Conservation (phyloP, 2,329 filamentous ascomycete genomes). For the Leptographium radiaticola region DNA sequence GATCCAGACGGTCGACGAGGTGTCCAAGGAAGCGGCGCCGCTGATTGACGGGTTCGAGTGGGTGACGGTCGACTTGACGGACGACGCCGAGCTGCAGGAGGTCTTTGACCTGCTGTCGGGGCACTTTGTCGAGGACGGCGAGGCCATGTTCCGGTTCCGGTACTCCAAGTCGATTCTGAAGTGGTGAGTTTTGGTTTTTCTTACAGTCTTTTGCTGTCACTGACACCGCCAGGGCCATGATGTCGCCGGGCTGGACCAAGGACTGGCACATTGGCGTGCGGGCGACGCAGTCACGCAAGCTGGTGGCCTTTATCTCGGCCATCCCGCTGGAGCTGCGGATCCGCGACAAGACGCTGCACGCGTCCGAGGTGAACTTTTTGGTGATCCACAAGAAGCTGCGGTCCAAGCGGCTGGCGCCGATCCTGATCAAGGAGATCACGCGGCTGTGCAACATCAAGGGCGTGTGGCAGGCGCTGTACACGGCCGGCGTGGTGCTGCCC, state of each 20-base stretch:
- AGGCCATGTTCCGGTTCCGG: slow-evolving; percentile 95
- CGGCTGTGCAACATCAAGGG: slow-evolving; percentile 76
- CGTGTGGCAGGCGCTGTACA: slow-evolving; percentile 93
- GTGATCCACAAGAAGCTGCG: slow-evolving; percentile 97
- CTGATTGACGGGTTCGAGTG: slow-evolving; percentile 83
- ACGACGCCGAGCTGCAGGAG: slow-evolving; percentile 70
- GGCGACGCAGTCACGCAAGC: slow-evolving; percentile 65
- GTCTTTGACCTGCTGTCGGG: slow-evolving; percentile 83
- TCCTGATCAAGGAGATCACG: slow-evolving; percentile 96
- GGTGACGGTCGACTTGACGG: slow-evolving; percentile 76
- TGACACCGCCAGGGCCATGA: slow-evolving; percentile 56
- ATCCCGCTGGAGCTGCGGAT: slow-evolving; percentile 77
- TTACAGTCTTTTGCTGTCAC: background rate
- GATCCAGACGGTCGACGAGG: slow-evolving; percentile 62
- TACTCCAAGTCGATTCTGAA: slow-evolving; percentile 82
- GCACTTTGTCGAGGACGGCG: slow-evolving; percentile 95
- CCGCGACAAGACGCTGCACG: slow-evolving; percentile 58
- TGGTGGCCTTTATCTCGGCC: slow-evolving; percentile 92
- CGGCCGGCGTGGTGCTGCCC: slow-evolving; percentile 79
- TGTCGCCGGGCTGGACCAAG: slow-evolving; percentile 86
- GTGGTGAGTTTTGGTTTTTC: slow-evolving; percentile 45
- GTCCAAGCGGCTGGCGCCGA: slow-evolving; percentile 78
- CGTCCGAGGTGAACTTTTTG: slow-evolving; percentile 95
- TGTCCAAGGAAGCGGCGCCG: slow-evolving; percentile 62
- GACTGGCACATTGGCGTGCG: slow-evolving; percentile 94